Evolutionary conservation across 108 stramenopile genomes (phyloP), one percentile per base, ranked within the genome.

Genomic region (Cyclotella kingstonii): DNA sequence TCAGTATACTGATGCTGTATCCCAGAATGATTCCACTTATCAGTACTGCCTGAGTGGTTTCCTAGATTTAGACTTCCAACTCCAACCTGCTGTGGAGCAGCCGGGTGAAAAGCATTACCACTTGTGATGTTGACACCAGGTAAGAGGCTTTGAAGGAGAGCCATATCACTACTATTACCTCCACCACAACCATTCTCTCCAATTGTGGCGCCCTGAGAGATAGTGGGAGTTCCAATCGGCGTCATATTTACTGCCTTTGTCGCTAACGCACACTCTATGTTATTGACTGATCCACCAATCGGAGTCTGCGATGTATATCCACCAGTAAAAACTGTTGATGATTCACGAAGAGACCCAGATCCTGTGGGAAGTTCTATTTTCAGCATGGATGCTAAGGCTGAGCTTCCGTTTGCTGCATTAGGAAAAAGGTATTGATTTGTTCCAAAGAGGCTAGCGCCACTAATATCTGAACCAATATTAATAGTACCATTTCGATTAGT

Each of bases 371-470:
- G 69, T 54, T 81, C 76, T 62, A 93, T 90, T 6, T 89, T 87
- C 12, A 93, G 73, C 72, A 93, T 90, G 5, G 86, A 88, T 26
- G 92, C 92, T 34, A 93, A 63, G 14, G 92, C 84, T 4, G 89
- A 88, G 54, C 81, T 87, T 11, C 83, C 82, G 52, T 61, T 52
- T 21, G 80, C 78, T 17, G 43, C 7, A 39, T 56, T 49, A 15
- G 49, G 54, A 35, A 58, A 72, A 21, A 36, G 64, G 42, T 66
- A 51, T 17, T 23, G 41, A 66, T 72, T 68, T 23, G 56, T 68
- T 39, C 60, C 60, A 47, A 69, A 69, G 11, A 69, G 38, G 51
- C 71, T 73, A 22, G 61, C 59, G 14, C 71, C 71, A 7, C 71
- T 63, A 53, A 73, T 63, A 51, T 65, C 63, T 45, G 63, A 51